These are phyloP conservation scores for Populus hybrid DNA, from an alignment of 441 rosid species.

Conservation along the genomic window DNA sequence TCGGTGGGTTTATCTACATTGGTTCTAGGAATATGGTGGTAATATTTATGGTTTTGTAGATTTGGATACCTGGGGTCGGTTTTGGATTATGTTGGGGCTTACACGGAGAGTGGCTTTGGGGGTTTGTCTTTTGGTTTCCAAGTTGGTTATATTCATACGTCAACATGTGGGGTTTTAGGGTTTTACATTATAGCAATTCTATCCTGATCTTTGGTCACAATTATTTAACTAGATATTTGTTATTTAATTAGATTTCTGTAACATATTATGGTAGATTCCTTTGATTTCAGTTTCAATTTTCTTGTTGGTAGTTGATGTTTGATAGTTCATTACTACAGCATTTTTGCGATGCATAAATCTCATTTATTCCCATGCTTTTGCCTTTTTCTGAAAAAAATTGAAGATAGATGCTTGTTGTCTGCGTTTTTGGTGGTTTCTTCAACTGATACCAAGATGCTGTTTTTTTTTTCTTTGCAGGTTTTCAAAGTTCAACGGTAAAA, in stretches of 20 bases:
- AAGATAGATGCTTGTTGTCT: constrained; percentile 78
- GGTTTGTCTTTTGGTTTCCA: constrained; percentile 33
- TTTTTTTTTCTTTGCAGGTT: constrained; percentile 73
- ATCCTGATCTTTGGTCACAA: neutral
- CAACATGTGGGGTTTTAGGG: constrained; percentile 32
- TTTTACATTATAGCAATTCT: constrained; percentile 4
- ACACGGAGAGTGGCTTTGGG: constrained; percentile 58
- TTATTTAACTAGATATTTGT: constrained; percentile 21
- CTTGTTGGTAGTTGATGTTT: constrained; percentile 46
- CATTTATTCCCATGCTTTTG: constrained; percentile 28
- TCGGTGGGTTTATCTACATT: constrained; percentile 1
- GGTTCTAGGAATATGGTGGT: constrained; percentile 13
- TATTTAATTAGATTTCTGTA: constrained; percentile 34
- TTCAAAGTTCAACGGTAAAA: constrained; percentile 53
- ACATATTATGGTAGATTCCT: constrained; percentile 43
- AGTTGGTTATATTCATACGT: constrained; percentile 23
- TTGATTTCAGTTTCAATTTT: constrained; percentile 43
- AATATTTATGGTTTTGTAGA: constrained; percentile 21
- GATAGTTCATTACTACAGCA: constrained; percentile 33
- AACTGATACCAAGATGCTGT: constrained; percentile 88
- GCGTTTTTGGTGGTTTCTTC: constrained; percentile 63
- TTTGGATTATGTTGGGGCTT: constrained; percentile 41
- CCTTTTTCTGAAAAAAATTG: constrained; percentile 8
- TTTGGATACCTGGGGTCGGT: constrained; percentile 20
- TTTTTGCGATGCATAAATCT: constrained; percentile 20